Evolutionary conservation across 225 moss, liverwort and hornwort species (phyloP).

Genomic region (Polytrichum commune): DNA sequence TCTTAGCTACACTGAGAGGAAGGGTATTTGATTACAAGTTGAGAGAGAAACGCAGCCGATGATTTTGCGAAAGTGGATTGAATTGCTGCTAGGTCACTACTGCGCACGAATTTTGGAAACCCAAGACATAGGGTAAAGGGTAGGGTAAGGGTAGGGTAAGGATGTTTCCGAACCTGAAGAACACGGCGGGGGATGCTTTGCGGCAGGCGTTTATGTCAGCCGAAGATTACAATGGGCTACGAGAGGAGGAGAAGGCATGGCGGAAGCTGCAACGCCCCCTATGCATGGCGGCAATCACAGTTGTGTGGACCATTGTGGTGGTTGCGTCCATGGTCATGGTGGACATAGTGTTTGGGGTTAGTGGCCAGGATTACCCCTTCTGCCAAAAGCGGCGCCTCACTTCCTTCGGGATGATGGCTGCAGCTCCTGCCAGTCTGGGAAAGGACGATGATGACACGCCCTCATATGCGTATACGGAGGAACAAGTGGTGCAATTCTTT

Average conservation of each 20-base stretch:
- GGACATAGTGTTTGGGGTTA: slow-evolving; percentile 78
- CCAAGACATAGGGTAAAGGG: too few species aligned
- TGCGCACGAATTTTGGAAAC: too few species aligned
- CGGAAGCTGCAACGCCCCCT: slow-evolving; percentile 65
- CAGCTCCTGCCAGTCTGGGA: slow-evolving; percentile 12
- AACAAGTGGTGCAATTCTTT: slow-evolving; percentile 75
- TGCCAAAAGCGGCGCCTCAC: slow-evolving; percentile 73
- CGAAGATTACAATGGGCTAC: slow-evolving; percentile 70
- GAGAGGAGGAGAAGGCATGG: slow-evolving; percentile 82
- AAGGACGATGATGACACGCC: slow-evolving; percentile 14
- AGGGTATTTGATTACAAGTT: too few species aligned
- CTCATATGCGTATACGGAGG: slow-evolving; percentile 65
- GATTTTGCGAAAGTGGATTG: too few species aligned
- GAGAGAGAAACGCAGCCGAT: too few species aligned
- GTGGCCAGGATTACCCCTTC: slow-evolving; percentile 65
- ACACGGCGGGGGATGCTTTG: slow-evolving; percentile 75
- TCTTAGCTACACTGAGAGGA: too few species aligned
- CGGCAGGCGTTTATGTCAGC: slow-evolving; percentile 90
- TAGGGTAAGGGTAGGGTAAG: too few species aligned
- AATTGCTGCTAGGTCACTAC: too few species aligned
- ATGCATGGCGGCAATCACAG: slow-evolving; percentile 48
- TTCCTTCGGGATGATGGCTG: slow-evolving; percentile 13
- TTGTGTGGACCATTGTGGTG: slow-evolving; percentile 61
- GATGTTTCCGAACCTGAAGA: slow-evolving; percentile 28
- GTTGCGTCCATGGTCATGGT: slow-evolving; percentile 60